A percentile compares a stretch with the other conserved stretches of the same genome.
Evolutionary conservation across 257 asterid species (phyloP).

Genomic region (Hygrophila difformis): DNA sequence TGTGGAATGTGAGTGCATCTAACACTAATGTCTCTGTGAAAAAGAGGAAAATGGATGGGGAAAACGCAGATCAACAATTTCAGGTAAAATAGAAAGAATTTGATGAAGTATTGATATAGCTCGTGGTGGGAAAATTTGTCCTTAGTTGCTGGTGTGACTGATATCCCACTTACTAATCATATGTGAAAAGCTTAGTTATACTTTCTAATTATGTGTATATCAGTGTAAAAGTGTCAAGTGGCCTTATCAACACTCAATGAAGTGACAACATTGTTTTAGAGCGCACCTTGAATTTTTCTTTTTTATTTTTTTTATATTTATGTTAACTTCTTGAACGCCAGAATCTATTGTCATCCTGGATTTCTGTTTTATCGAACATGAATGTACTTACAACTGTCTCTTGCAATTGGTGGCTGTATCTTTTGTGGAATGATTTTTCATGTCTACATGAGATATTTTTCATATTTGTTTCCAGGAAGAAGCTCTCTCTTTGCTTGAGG

Average conservation of each 20-base stretch:
- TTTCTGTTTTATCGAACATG: too few species aligned
- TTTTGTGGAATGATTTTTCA: too few species aligned
- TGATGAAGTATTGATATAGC: background rate
- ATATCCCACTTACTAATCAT: slow-evolving; percentile 6
- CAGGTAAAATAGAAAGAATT: slow-evolving; percentile 39
- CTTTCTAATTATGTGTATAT: too few species aligned
- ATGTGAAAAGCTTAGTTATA: background rate
- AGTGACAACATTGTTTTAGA: background rate
- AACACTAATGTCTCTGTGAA: slow-evolving; percentile 54
- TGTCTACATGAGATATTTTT: slow-evolving; percentile 11
- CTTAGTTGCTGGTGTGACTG: background rate
- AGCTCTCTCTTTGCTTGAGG: slow-evolving; percentile 67
- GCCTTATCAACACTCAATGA: background rate
- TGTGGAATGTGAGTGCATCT: slow-evolving; percentile 59
- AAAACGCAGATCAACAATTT: slow-evolving; percentile 42
- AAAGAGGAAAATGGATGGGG: slow-evolving; percentile 62
- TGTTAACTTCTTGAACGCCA: background rate
- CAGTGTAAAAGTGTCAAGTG: background rate
- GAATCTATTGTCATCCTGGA: background rate
- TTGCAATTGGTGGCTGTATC: background rate
- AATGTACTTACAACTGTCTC: too few species aligned
- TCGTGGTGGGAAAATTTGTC: background rate
- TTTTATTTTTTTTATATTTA: background rate
- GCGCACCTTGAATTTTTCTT: background rate
- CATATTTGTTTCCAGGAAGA: slow-evolving; percentile 47